Evolutionary conservation across 2,329 filamentous ascomycete species (phyloP).

Genomic region (Fusarium albosuccineum): DNA sequence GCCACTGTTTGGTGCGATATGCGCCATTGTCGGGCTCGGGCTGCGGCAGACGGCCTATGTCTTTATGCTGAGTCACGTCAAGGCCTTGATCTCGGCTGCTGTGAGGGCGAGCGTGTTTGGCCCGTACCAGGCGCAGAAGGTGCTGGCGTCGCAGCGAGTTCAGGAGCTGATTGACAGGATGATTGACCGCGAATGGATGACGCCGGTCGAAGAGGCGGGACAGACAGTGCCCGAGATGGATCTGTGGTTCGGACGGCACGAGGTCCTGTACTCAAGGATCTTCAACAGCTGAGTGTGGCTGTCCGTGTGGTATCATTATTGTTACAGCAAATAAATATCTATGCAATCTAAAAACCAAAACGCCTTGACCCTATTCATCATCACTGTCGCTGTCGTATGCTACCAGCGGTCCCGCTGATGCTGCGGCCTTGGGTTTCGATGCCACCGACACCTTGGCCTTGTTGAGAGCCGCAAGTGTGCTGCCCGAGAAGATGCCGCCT

Average conservation of each 20-base stretch:
- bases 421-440: slow-evolving; percentile 65
- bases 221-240: slow-evolving; percentile 84
- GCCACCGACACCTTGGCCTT: slow-evolving; percentile 66
- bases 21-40: slow-evolving; percentile 70
- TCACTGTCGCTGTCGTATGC: slow-evolving; percentile 94
- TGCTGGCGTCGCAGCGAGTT: slow-evolving; percentile 73
- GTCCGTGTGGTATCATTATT: slow-evolving; percentile 49
- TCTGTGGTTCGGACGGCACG: slow-evolving; percentile 85
- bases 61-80: slow-evolving; percentile 81
- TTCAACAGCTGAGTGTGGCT: slow-evolving; percentile 76
- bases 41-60: slow-evolving; percentile 77
- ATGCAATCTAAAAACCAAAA: slow-evolving; percentile 40
- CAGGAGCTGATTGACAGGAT: slow-evolving; percentile 69
- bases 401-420: slow-evolving; percentile 79
- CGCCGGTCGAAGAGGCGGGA: slow-evolving; percentile 73
- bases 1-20: slow-evolving; percentile 77
- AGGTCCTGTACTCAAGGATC: slow-evolving; percentile 85
- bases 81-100: slow-evolving; percentile 80
- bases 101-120: slow-evolving; percentile 84
- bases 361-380: slow-evolving; percentile 59
- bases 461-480: slow-evolving; percentile 84
- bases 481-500: slow-evolving; percentile 82
- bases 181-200: slow-evolving; percentile 71
- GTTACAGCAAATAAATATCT: slow-evolving; percentile 42
- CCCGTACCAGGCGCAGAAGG: slow-evolving; percentile 81